These are phyloP conservation scores for Aphanomyces invadans DNA, from an alignment of 352 stramenopile genomes.

Conservation along the genomic window DNA sequence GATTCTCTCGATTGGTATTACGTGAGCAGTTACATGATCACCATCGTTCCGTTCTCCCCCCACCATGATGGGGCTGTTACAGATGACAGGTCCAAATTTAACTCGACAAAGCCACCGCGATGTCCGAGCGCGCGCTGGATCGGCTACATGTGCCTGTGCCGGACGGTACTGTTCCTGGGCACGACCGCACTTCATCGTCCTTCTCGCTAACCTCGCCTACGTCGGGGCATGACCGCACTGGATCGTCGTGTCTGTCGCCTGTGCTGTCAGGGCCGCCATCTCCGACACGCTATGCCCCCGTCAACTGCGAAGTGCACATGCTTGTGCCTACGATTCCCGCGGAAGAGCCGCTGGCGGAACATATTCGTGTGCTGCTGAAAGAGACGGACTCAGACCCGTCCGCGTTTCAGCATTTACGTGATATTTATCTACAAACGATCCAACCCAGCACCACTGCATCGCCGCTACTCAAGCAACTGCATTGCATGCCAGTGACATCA, in stretches of 20 bases:
- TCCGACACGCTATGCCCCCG: constrained; percentile 10
- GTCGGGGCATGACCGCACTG: not conserved
- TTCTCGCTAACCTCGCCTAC: not conserved
- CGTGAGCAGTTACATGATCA: not conserved
- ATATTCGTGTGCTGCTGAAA: constrained; percentile 6
- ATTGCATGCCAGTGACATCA: constrained; percentile 14
- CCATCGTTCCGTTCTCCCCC: not conserved
- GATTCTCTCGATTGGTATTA: not conserved
- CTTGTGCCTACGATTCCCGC: constrained; percentile 1
- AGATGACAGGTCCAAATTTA: constrained; percentile 9
- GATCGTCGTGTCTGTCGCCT: not conserved
- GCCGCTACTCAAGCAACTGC: not conserved
- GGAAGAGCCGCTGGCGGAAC: constrained; percentile 16
- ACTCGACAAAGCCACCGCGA: not conserved
- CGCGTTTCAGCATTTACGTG: constrained; percentile 9
- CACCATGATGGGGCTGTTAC: not conserved
- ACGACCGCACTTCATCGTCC: not conserved
- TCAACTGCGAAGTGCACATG: constrained; percentile 22
- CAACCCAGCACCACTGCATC: constrained; percentile 17
- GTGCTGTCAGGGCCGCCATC: not conserved
- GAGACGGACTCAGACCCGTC: constrained; percentile 12
- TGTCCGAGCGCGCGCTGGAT: constrained; percentile 7
- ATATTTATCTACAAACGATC: constrained; percentile 22
- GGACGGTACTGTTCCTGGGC: not conserved
- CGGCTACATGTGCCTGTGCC: not conserved